phyloP scores from a whole-genome alignment of 2,329 filamentous ascomycete genomes.

The Helotiales sp. region DNA sequence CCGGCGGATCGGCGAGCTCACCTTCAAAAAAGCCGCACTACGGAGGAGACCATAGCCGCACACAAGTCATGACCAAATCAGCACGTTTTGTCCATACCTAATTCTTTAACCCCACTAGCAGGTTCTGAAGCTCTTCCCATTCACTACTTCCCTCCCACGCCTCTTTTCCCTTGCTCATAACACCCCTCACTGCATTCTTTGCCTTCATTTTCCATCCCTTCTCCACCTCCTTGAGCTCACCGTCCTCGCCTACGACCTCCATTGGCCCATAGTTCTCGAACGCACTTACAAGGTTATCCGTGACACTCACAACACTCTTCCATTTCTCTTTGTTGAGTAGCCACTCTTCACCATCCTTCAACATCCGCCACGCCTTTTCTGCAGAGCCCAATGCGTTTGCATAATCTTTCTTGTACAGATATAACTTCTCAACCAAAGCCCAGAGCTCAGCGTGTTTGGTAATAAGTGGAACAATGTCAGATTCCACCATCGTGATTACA shows the following conservation, averaged over 20 bases:
- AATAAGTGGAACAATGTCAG: constrained; percentile 76
- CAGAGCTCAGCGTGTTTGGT: constrained; percentile 77
- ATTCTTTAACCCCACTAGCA: constrained; percentile 55
- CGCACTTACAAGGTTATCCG: constrained; percentile 76
- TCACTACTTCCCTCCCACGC: constrained; percentile 76
- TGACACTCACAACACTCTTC: constrained; percentile 61
- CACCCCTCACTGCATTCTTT: constrained; percentile 76
- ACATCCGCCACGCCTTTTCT: constrained; percentile 86
- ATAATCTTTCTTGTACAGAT: constrained; percentile 72
- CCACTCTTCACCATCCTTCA: constrained; percentile 46
- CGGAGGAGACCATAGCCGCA: too few relatives aligned
- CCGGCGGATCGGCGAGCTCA: too few relatives aligned
- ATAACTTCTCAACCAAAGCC: constrained; percentile 69
- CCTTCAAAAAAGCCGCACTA: too few relatives aligned
- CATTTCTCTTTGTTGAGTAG: constrained; percentile 49
- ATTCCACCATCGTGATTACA: constrained; percentile 72
- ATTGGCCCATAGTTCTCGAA: constrained; percentile 77
- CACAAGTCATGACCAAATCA: too few relatives aligned
- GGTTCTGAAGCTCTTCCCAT: constrained; percentile 60
- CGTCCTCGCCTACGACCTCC: constrained; percentile 57
- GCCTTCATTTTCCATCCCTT: constrained; percentile 88
- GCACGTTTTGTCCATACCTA: constrained; percentile 4
- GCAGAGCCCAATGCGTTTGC: constrained; percentile 75
- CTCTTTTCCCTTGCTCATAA: constrained; percentile 80
- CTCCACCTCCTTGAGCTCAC: constrained; percentile 62